A percentile compares a stretch with the other conserved stretches of the same genome.
These are phyloP conservation scores for Phycomyces nitens DNA, from an alignment of 192 early-diverging fungal genomes.

Conservation along the genomic window DNA sequence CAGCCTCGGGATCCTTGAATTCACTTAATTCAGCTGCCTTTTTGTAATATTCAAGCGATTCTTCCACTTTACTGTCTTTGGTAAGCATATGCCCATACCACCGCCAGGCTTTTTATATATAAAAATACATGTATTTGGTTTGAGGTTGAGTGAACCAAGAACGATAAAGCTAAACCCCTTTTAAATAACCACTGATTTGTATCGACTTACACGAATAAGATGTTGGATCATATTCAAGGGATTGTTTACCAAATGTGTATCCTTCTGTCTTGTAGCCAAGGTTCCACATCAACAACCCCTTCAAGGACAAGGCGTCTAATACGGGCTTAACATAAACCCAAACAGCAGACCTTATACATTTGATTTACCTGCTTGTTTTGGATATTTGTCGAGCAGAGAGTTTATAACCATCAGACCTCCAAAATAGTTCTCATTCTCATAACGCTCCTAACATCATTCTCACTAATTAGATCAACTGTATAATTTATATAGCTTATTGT, in stretches of 20 bases:
- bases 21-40: constrained; percentile 81
- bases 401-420: not conserved
- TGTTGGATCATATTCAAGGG: constrained; percentile 67
- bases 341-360: too few relatives aligned
- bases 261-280: constrained; percentile 89
- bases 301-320: constrained; percentile 85
- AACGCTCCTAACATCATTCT: not conserved
- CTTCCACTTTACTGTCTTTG: constrained; percentile 81
- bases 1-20: constrained; percentile 67
- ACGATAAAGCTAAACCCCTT: not conserved
- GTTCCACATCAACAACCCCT: constrained; percentile 82
- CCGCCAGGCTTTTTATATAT: constrained; percentile 97
- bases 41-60: constrained; percentile 84
- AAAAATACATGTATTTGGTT: too few relatives aligned
- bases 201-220: constrained; percentile 76
- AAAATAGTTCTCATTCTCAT: not conserved
- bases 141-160: too few relatives aligned
- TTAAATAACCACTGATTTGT: not conserved
- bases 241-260: constrained; percentile 75
- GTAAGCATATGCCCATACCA: constrained; percentile 86
- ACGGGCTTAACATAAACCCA: not conserved
- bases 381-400: not conserved
- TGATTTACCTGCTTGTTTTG: not conserved
- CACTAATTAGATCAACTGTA: not conserved
- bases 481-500: not conserved